A percentile compares a stretch with the other conserved stretches of the same genome.
phyloP scores from a whole-genome alignment of 148 eudicot genomes.

The Dysphania ambrosioides region DNA sequence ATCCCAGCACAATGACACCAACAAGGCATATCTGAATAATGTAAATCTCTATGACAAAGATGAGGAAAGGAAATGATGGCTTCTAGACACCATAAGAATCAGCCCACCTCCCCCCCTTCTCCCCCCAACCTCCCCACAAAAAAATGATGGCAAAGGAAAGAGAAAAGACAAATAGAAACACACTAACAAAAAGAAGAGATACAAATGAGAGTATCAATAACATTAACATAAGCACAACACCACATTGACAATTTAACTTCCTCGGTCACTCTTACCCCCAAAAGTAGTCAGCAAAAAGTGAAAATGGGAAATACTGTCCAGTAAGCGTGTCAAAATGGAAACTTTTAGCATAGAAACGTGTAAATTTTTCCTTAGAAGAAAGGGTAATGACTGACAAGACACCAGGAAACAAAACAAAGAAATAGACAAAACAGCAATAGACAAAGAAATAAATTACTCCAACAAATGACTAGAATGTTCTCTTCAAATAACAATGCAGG shows the following conservation, averaged over 20 bases:
- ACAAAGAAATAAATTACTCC: neutral
- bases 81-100: neutral
- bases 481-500: neutral
- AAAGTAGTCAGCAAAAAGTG: slow-evolving; percentile 1
- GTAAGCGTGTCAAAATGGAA: neutral
- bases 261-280: slow-evolving; percentile 1
- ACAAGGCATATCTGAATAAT: neutral
- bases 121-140: too few relatives aligned
- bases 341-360: neutral
- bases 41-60: neutral
- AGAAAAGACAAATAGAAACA: neutral
- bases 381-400: too few relatives aligned
- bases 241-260: neutral
- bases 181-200: neutral
- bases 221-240: neutral
- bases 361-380: neutral
- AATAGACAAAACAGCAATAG: neutral
- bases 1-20: neutral
- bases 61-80: neutral
- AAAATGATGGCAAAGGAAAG: too few relatives aligned
- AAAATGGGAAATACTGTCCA: neutral
- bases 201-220: neutral
- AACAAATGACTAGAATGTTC: neutral
- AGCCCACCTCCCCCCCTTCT: neutral
- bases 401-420: neutral